Evolutionary conservation across 495 filamentous ascomycete genomes (phyloP).

Genomic region (Terfezia boudieri): DNA sequence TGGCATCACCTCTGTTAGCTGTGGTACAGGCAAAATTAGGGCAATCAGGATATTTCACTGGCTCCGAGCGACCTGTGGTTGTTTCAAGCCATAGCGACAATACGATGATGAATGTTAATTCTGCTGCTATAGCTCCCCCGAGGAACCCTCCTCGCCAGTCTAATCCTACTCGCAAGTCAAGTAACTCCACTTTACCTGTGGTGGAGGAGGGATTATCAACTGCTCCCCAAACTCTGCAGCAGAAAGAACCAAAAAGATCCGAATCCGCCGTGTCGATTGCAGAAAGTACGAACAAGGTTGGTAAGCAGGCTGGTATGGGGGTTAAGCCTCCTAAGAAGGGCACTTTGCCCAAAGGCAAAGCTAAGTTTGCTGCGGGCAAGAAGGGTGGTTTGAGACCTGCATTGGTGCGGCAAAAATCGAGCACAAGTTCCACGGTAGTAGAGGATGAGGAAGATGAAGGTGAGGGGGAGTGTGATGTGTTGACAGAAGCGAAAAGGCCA

Average conservation of each 20-base stretch:
- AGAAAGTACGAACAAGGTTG: neutral
- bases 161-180: neutral
- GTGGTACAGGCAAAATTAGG: constrained; percentile 2
- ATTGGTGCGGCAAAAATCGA: neutral
- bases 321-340: neutral
- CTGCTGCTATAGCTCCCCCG: neutral
- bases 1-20: neutral
- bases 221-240: neutral
- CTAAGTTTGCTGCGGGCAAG: neutral
- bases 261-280: neutral
- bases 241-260: neutral
- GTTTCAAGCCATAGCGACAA: neutral
- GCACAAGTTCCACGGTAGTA: neutral
- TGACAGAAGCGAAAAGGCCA: neutral
- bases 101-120: neutral
- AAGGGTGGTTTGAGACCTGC: neutral
- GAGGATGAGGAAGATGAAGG: neutral
- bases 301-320: neutral
- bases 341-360: neutral
- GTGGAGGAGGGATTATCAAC: neutral
- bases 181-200: neutral
- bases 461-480: constrained; percentile 3
- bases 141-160: too few species aligned
- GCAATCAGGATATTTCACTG: neutral
- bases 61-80: neutral